phyloP scores from a whole-genome alignment of 345 rosid species.

The Microcos paniculata region DNA sequence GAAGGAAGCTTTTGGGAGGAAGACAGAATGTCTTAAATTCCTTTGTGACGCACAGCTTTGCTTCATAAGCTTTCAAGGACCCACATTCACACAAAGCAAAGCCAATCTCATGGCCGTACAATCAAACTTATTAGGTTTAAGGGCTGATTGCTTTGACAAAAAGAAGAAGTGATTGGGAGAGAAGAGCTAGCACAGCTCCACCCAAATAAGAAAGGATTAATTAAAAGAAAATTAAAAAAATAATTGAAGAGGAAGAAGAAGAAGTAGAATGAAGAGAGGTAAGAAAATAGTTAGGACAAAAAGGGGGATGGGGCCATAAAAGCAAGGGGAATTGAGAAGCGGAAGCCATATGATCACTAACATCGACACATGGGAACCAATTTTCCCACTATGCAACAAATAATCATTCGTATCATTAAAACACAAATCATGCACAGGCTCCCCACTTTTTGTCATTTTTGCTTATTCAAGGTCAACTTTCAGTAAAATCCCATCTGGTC shows the following conservation, averaged over 20 bases:
- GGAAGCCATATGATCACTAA: slow-evolving; percentile 28
- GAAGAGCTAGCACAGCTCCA: background rate
- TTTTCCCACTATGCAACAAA: slow-evolving; percentile 21
- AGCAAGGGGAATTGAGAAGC: slow-evolving; percentile 14
- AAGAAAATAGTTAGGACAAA: slow-evolving; percentile 27
- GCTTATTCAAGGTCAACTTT: slow-evolving; percentile 21
- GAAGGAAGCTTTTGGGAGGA: background rate
- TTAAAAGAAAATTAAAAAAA: background rate
- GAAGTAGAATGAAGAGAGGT: too few relatives aligned
- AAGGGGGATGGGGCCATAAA: slow-evolving; percentile 23
- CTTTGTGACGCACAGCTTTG: slow-evolving; percentile 2
- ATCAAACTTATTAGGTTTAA: slow-evolving; percentile 25
- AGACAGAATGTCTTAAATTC: background rate
- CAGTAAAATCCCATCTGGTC: background rate
- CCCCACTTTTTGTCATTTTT: slow-evolving; percentile 25
- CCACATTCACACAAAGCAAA: background rate
- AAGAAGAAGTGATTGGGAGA: background rate
- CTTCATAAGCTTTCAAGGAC: background rate
- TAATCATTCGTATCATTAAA: slow-evolving; percentile 28
- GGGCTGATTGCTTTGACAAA: slow-evolving; percentile 17
- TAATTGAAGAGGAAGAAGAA: background rate
- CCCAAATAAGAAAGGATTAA: background rate
- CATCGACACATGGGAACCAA: slow-evolving; percentile 38
- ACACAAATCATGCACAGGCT: background rate
- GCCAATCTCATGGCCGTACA: slow-evolving; percentile 26